Conservation (phyloP, 2,329 filamentous ascomycete genomes). For the Hymenoscyphus occultus region DNA sequence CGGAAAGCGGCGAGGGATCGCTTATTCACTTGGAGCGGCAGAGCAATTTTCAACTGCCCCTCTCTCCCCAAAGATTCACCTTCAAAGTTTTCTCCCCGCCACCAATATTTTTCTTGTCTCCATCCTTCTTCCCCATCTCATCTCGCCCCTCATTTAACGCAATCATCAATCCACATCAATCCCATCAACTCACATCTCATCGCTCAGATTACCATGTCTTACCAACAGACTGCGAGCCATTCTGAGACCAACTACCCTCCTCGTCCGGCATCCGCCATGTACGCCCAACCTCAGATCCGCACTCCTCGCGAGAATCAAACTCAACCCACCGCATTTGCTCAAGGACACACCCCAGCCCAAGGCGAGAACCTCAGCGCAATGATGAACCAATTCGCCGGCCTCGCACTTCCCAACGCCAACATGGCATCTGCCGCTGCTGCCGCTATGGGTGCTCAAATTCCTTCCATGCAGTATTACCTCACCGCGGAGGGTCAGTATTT, state of each 20-base stretch:
- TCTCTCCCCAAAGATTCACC: conserved; percentile 9
- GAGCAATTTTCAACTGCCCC: conserved; percentile 4
- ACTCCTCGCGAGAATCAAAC: conserved; percentile 31
- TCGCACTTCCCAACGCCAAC: conserved; percentile 36
- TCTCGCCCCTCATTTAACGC: conserved; percentile 10
- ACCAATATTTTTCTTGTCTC: background rate
- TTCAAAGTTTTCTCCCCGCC: background rate
- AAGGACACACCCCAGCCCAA: conserved; percentile 19
- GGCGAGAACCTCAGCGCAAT: conserved; percentile 32
- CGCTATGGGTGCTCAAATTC: conserved; percentile 32
- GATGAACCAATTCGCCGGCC: conserved; percentile 33
- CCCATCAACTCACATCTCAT: conserved; percentile 21
- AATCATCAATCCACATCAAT: conserved; percentile 5
- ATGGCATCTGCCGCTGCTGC: conserved; percentile 35
- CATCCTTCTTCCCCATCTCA: conserved; percentile 5
- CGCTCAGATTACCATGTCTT: conserved; percentile 37
- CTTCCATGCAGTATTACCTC: conserved; percentile 33
- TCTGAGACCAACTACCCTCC: conserved; percentile 30
- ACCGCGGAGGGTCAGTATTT: conserved; percentile 38
- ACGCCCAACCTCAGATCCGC: conserved; percentile 32
- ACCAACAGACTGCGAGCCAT: conserved; percentile 34
- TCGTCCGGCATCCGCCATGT: conserved; percentile 34
- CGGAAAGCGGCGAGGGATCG: background rate
- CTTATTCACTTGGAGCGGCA: background rate
- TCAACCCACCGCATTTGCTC: conserved; percentile 28